Conservation (phyloP, 2,329 filamentous ascomycete species). For the Dothideomycetidae sp. region DNA sequence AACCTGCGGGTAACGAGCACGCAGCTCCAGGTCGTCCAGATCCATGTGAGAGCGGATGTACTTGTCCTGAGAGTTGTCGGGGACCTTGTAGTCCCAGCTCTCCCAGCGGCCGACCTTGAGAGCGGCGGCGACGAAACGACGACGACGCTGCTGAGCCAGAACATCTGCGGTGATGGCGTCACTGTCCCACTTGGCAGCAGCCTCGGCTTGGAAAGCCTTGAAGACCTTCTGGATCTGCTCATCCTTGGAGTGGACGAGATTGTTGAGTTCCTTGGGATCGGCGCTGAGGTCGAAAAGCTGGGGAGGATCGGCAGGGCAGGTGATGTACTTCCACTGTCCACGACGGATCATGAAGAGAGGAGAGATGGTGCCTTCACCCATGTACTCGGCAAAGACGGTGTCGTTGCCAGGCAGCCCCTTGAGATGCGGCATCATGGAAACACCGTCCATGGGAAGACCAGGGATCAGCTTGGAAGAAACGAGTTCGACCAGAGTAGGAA, state of each 20-base stretch:
- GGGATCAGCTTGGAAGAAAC: slow-evolving; percentile 55
- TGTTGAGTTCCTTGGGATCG: slow-evolving; percentile 65
- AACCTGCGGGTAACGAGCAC: slow-evolving; percentile 53
- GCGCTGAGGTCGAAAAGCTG: slow-evolving; percentile 67
- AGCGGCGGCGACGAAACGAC: slow-evolving; percentile 65
- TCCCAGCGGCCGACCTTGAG: slow-evolving; percentile 62
- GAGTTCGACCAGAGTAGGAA: slow-evolving; percentile 77
- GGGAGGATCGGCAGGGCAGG: slow-evolving; percentile 67
- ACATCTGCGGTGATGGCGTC: slow-evolving; percentile 61
- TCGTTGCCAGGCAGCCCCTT: slow-evolving; percentile 55
- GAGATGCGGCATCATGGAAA: slow-evolving; percentile 67
- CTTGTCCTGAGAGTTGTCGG: slow-evolving; percentile 47
- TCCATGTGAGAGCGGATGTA: slow-evolving; percentile 77
- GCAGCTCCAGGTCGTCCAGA: slow-evolving; percentile 65
- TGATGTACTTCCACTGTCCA: slow-evolving; percentile 81
- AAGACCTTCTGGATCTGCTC: slow-evolving; percentile 27
- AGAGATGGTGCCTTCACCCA: slow-evolving; percentile 77
- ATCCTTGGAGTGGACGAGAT: slow-evolving; percentile 41
- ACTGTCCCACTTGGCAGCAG: slow-evolving; percentile 66
- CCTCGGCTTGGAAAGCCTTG: slow-evolving; percentile 58
- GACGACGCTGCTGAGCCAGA: slow-evolving; percentile 60
- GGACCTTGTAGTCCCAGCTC: slow-evolving; percentile 74
- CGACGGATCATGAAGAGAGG: slow-evolving; percentile 91
- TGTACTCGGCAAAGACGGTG: slow-evolving; percentile 90
- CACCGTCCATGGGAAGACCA: slow-evolving; percentile 71